Base-by-base conservation (phyloP, 2,329 filamentous ascomycete genomes). In the Fusarium aywerte region DNA sequence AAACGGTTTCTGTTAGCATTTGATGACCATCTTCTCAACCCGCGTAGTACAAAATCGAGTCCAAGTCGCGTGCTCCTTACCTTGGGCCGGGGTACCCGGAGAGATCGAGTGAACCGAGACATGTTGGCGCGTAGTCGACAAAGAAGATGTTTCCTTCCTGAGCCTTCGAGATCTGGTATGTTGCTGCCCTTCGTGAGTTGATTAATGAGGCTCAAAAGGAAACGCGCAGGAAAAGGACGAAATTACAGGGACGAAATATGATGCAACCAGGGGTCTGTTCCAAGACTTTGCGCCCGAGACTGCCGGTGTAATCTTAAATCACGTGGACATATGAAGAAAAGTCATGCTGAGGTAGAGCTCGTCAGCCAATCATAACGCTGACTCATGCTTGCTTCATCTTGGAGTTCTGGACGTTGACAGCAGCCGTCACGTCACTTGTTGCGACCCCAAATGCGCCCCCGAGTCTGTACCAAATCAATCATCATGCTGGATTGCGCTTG, bases 51-150 rank as follows among this genome's bases (percentile, higher is more conserved):
- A 39, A 44, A 40, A 59, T 44, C 39, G 32, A 51, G 27, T 45
- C 23, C 15, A 45, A 44, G 50, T 49, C 53, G 52, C 52, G 49
- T 59, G 60, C 49, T 59, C 62, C 76, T 72, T 76, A 81, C 80
- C 76, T 80, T 78, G 16, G 78, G 77, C 54, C 78, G 77, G 59
- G 80, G 80, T 40, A 79, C 68, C 67, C 79, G 78, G 62, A 81
- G 65, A 54, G 76, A 79, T 61, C 78, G 75, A 51, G 78, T 79
- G 43, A 79, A 75, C 47, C 74, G 74, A 49, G 77, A 78, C 77
- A 79, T 79, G 63, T 35, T 65, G 52, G 38, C 54, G 61, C 40
- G 39, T 42, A 36, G 16, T 58, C 25, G 57, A 52, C 21, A 38
- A 53, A 55, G n/a, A 42, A 39, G 36, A 51, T 33, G 13, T 60